Base-by-base conservation (phyloP, 768 basidiomycete genomes). In the Pisolithus albus region DNA sequence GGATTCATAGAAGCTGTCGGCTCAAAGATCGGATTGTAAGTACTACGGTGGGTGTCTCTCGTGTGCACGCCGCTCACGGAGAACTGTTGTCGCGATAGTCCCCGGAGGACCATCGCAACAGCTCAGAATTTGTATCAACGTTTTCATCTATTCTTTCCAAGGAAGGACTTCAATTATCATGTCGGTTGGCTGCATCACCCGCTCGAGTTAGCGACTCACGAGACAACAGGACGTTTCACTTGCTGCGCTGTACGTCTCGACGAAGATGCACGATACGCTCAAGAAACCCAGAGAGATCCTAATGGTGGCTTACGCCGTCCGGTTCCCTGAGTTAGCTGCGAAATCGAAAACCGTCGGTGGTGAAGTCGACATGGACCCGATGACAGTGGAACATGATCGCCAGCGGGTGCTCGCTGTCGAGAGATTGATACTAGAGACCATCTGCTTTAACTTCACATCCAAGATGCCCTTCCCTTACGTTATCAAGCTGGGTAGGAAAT, bases 251-350 rank as follows among this genome's bases (percentile, higher is more conserved):
- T 96, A 92, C 68, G 93, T 97, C 13, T 93, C 95, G 0, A 88
- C 91, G 2, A 99, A 99, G 70, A 88, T 98, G 78, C 93, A 98
- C 59, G 96, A 99, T 70, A 98, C 96, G 2, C 80, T 98, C 56
- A 99, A 99, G 75, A 98, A 98, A 67, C 92, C 95, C 0, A 83
- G 92, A 16, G 96, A 99, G 55, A 83, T 99, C 54, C 79, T 96
- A 28, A 84, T 92, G 57, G 81, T 85, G 16, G 81, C 89, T 0
- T 96, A 95, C 67, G 81, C 86, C 18, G 77, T 95, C 38, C 88
- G 88, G 40, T 89, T 82, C 65, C 92, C 94, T 1, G 92, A 96
- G 50, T 72, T 89, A n/a, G 83, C 88, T 24, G 84, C 84, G 24
- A 93, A 89, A 65, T 88, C 88, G 13, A 88, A 88, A 65, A 84